Conservation (phyloP, 805 yeast genomes). For the Sugiyamaella lignohabitans region DNA sequence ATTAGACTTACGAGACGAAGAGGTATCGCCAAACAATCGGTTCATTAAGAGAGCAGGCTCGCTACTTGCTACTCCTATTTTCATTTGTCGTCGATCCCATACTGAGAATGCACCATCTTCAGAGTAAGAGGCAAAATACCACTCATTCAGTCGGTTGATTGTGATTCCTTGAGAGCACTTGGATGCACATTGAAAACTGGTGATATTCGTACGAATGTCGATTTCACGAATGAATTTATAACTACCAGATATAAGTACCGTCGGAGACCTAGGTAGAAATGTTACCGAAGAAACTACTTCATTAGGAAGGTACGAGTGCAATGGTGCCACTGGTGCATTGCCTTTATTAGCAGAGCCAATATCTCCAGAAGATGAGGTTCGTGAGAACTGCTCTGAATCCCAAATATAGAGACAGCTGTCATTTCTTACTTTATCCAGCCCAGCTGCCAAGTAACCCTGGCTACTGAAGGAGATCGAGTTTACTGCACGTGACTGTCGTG, state of each 20-base stretch:
- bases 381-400: constrained; percentile 45
- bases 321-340: constrained; percentile 16
- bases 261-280: constrained; percentile 55
- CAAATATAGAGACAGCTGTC: constrained; percentile 74
- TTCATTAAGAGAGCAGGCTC: constrained; percentile 21
- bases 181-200: constrained; percentile 61
- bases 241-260: constrained; percentile 61
- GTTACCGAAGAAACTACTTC: constrained; percentile 67
- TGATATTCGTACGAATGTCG: constrained; percentile 57
- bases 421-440: constrained; percentile 69
- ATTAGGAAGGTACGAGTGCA: constrained; percentile 50
- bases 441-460: constrained; percentile 63
- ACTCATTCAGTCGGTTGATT: constrained; percentile 60
- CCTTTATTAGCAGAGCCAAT: not conserved
- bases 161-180: constrained; percentile 62
- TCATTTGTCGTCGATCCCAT: constrained; percentile 37
- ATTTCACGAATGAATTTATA: constrained; percentile 71
- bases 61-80: constrained; percentile 13
- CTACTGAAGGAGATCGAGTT: constrained; percentile 66
- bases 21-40: constrained; percentile 15
- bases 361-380: not conserved
- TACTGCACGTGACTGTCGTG: constrained; percentile 67
- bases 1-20: constrained; percentile 1
- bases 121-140: constrained; percentile 64
- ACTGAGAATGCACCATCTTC: constrained; percentile 81